Conservation (phyloP, 2,329 filamentous ascomycete species). For the Huntiella savannae region DNA sequence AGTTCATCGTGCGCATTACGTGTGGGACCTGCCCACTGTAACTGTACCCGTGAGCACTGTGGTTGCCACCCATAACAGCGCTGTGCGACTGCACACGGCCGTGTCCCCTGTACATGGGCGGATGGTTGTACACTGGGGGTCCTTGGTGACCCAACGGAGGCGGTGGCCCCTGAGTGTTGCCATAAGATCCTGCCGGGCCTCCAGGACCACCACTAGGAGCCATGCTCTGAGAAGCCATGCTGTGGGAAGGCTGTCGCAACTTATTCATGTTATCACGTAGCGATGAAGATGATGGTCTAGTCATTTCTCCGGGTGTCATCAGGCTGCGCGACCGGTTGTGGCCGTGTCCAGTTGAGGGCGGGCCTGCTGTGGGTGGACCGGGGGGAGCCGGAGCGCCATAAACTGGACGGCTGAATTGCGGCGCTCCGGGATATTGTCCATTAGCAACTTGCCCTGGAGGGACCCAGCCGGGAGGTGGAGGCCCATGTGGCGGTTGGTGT, state of each 20-base stretch:
- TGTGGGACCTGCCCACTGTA: constrained; percentile 1
- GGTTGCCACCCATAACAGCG: background rate
- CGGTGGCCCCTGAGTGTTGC: background rate
- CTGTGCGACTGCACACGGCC: constrained; percentile 9
- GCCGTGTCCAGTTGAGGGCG: background rate
- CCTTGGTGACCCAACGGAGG: background rate
- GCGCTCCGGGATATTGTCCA: background rate
- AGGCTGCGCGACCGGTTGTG: constrained; percentile 9
- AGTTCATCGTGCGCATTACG: background rate
- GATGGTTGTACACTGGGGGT: background rate
- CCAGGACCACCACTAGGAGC: too few relatives aligned
- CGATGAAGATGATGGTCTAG: constrained; percentile 3
- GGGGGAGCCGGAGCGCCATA: background rate
- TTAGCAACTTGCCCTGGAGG: background rate
- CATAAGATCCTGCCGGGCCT: too few relatives aligned
- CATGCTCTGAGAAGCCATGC: constrained; percentile 2
- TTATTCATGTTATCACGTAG: constrained; percentile 9
- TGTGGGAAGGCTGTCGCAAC: constrained; percentile 8
- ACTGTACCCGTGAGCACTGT: background rate
- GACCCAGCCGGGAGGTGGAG: background rate
- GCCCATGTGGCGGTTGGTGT: background rate
- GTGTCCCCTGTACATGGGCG: constrained; percentile 2
- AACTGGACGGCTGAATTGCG: background rate
- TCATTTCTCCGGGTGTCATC: constrained; percentile 11
- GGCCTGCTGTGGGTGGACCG: background rate